Evolutionary conservation across 2,329 filamentous ascomycete species (phyloP).

Genomic region (Phialophora chinensis): DNA sequence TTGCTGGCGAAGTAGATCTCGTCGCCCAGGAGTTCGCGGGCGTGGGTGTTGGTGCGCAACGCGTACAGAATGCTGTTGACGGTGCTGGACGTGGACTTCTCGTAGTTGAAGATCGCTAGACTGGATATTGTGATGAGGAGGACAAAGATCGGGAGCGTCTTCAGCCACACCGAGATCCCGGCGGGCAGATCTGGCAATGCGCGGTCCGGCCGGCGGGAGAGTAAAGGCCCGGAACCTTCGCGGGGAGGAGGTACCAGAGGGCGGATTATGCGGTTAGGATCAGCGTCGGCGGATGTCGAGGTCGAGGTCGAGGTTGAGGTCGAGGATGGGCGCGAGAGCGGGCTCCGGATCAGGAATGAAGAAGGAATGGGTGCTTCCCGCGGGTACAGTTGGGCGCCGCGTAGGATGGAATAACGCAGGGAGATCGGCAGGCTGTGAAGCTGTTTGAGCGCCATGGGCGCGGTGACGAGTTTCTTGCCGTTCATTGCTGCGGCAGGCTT

Average conservation of each 20-base stretch:
- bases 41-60: slow-evolving; percentile 76
- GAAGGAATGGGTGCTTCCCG: not conserved
- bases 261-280: slow-evolving; percentile 20
- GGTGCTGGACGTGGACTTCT: slow-evolving; percentile 85
- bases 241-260: slow-evolving; percentile 56
- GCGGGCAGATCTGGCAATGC: slow-evolving; percentile 57
- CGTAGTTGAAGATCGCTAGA: slow-evolving; percentile 98
- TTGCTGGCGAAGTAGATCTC: slow-evolving; percentile 80
- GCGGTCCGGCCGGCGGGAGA: slow-evolving; percentile 60
- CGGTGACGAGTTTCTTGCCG: slow-evolving; percentile 12
- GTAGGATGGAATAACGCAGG: slow-evolving; percentile 14
- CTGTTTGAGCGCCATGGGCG: slow-evolving; percentile 1
- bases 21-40: slow-evolving; percentile 80
- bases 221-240: slow-evolving; percentile 57
- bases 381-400: not conserved
- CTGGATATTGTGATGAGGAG: slow-evolving; percentile 72
- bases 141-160: slow-evolving; percentile 81
- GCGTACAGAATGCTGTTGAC: slow-evolving; percentile 92
- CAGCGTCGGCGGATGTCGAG: not conserved
- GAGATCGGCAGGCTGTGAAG: slow-evolving; percentile 17
- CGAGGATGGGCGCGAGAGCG: not conserved
- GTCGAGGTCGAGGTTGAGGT: slow-evolving; percentile 7
- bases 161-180: slow-evolving; percentile 62
- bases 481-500: slow-evolving; percentile 3
- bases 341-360: not conserved